These are phyloP conservation scores for Coemansia sp. DNA, from an alignment of 192 early-diverging fungal genomes.

Conservation along the genomic window DNA sequence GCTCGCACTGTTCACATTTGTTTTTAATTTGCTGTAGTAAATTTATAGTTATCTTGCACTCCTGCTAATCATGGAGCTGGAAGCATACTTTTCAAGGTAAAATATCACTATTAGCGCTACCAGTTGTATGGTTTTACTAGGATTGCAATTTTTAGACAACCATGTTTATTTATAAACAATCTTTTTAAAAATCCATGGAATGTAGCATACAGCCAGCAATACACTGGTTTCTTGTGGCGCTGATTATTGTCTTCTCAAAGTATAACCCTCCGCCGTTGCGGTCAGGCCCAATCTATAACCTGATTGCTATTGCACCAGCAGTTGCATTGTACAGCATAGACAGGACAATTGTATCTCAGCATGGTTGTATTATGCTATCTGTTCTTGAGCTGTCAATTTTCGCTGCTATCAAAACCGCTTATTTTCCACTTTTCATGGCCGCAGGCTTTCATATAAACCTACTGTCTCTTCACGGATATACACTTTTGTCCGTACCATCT, in stretches of 20 bases:
- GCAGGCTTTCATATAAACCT: slow-evolving; percentile 1
- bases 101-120: not conserved
- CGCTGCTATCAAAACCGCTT: not conserved
- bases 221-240: not conserved
- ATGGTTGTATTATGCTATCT: not conserved
- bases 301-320: not conserved
- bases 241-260: not conserved
- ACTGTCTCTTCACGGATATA: not conserved
- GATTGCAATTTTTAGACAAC: not conserved
- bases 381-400: not conserved
- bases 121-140: not conserved
- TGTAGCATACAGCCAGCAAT: slow-evolving; percentile 1
- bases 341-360: too few species aligned
- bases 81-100: not conserved
- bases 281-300: not conserved
- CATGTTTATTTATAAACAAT: not conserved
- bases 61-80: not conserved
- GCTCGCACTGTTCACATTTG: not conserved
- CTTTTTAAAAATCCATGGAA: not conserved
- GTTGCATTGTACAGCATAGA: not conserved
- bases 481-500: not conserved
- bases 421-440: not conserved
- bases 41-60: not conserved
- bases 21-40: not conserved
- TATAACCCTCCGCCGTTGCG: not conserved